Percentiles rank a stretch among this genome's conserved stretches.
Conservation (phyloP, 805 yeast genomes). For the Candida silvicultrix region DNA sequence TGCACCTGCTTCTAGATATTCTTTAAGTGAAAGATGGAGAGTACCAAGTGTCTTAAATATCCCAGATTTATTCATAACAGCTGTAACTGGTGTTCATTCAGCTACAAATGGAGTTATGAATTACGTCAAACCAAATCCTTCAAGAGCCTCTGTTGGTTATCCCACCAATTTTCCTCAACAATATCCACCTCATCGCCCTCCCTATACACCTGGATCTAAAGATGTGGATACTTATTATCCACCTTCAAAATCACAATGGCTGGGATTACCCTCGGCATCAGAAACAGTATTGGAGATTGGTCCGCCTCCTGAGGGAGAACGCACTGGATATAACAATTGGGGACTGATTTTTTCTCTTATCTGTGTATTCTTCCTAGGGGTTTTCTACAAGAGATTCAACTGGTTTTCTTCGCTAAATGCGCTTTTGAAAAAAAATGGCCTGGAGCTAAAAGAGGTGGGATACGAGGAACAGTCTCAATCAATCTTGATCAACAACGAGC, state of each 20-base stretch:
- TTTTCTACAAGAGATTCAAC: constrained; percentile 3
- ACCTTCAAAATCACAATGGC: constrained; percentile 13
- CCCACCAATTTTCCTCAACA: constrained; percentile 16
- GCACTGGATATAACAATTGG: background rate
- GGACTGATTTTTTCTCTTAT: constrained; percentile 15
- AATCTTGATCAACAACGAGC: too few relatives aligned
- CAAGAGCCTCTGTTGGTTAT: constrained; percentile 11
- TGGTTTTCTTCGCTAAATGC: constrained; percentile 27
- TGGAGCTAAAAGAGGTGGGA: constrained; percentile 22
- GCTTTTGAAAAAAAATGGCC: constrained; percentile 26
- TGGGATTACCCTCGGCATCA: constrained; percentile 12
- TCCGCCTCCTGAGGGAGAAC: constrained; percentile 11
- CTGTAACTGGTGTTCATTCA: constrained; percentile 46
- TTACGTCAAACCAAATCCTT: constrained; percentile 2
- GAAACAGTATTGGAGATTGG: constrained; percentile 18
- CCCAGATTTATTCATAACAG: constrained; percentile 32
- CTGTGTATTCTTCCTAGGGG: constrained; percentile 4
- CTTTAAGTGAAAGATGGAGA: constrained; percentile 36
- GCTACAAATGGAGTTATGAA: constrained; percentile 6
- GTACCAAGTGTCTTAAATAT: constrained; percentile 28
- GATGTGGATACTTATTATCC: constrained; percentile 8
- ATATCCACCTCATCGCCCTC: constrained; percentile 6
- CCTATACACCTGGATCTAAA: constrained; percentile 10
- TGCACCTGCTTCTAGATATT: constrained; percentile 69
- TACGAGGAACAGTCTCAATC: background rate